Conservation (phyloP, 2,329 filamentous ascomycete genomes). For the Camillea tinctor region DNA sequence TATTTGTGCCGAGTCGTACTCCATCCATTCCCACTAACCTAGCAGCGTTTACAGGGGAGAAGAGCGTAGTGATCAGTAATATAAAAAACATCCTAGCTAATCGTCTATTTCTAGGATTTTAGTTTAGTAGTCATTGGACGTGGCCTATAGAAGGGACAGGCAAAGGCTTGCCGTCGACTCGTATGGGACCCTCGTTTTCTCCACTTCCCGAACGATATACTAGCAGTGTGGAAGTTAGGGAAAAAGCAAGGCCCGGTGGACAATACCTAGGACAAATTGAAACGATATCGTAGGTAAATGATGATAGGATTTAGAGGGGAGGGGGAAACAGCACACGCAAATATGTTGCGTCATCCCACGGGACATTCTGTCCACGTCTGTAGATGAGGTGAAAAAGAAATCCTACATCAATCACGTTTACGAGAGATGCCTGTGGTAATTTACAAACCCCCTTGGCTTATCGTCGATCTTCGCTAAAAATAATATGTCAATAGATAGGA, state of each 20-base stretch:
- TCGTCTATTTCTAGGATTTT: no score
- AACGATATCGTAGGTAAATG: neutral
- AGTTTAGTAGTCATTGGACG: no score
- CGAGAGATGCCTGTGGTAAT: neutral
- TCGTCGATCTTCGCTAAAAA: neutral
- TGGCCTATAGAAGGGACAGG: no score
- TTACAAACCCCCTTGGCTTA: neutral
- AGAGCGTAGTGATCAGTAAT: no score
- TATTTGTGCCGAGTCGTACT: no score
- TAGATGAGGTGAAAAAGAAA: neutral
- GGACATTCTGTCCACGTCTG: neutral
- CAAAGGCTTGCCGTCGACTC: no score
- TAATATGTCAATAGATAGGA: neutral
- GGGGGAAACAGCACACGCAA: neutral
- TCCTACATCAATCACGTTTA: neutral
- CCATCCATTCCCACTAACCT: no score
- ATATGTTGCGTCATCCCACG: neutral
- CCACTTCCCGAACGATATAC: no score
- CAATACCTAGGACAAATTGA: neutral
- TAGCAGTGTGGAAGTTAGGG: no score
- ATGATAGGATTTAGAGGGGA: neutral
- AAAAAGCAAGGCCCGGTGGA: neutral
- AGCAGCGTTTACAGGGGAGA: no score
- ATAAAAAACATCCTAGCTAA: no score
- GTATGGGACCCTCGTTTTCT: no score